These are phyloP conservation scores for Candida vartiovaarae DNA, from an alignment of 805 yeast species.

Conservation along the genomic window DNA sequence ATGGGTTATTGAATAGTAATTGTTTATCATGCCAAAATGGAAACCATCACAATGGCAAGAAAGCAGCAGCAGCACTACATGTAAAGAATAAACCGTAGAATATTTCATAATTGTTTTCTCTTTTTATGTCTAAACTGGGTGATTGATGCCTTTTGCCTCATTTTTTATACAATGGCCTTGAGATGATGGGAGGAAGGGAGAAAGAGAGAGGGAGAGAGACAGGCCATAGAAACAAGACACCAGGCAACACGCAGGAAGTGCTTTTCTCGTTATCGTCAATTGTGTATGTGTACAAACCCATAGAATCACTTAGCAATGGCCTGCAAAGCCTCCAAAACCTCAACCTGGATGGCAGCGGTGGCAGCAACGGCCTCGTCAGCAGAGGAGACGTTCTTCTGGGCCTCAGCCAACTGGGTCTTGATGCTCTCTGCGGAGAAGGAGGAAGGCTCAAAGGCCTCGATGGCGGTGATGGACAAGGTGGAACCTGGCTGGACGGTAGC, in stretches of 20 bases:
- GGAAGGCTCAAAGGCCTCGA: slow-evolving; percentile 91
- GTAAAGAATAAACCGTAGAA: neutral
- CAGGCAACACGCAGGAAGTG: neutral
- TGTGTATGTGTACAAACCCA: neutral
- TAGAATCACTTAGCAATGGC: slow-evolving; percentile 60
- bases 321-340: slow-evolving; percentile 91
- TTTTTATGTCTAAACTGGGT: neutral
- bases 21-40: too few relatives aligned
- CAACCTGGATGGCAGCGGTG: slow-evolving; percentile 92
- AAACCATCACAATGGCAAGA: neutral
- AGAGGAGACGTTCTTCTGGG: slow-evolving; percentile 82
- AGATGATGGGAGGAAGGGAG: too few relatives aligned
- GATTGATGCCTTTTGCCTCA: too few relatives aligned
- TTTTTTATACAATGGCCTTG: too few relatives aligned
- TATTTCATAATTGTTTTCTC: slow-evolving; percentile 1
- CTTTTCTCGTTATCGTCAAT: neutral
- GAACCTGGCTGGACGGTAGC: slow-evolving; percentile 96
- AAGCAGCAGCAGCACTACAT: neutral
- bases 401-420: slow-evolving; percentile 79
- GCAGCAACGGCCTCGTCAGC: slow-evolving; percentile 86
- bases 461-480: slow-evolving; percentile 80
- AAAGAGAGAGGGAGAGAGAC: too few relatives aligned
- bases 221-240: too few relatives aligned
- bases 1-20: too few relatives aligned
- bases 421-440: slow-evolving; percentile 76